Evolutionary conservation across 371 early-diverging fungal species (phyloP), one percentile per base, ranked within the genome.

Genomic region (Cokeromyces recurvatus): DNA sequence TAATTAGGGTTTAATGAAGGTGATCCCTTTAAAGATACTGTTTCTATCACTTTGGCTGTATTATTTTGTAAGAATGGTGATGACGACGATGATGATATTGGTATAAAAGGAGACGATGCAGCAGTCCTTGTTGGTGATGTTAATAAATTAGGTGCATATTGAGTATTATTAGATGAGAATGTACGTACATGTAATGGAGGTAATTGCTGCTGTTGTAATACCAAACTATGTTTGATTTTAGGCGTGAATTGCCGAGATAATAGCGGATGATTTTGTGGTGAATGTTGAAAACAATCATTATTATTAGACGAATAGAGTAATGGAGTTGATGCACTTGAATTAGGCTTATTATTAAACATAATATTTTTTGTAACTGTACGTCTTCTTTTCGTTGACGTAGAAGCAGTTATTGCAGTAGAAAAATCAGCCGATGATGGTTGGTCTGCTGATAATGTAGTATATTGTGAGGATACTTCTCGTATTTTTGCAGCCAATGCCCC

Each of bases 401-500:
- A 64, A 22, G 56, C 32, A 17, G 62, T 45, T 60, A 67, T 52
- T 32, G 47, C 51, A 24, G 57, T 44, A n/a, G n/a, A n/a, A 20
- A 65, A 60, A 29, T 69, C 70, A 15, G 66, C 63, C 21, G 45
- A 27, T 43, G 32, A 11, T 17, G 46, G 16, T 10, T 31, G 36
- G 20, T 6, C 20, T 29, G 45, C 17, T 36, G 35, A 14, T 34
- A 15, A 4, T 34, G 35, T 29, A 8, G 29, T 29, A 8, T 29
- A 53, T 10, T 55, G 51, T 17, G 42, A 45, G 1, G 59, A 53
- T 14, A 70, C 52, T 29, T 66, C 66, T 32, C 64, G 61, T 36
- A 66, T 64, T 47, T 66, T 70, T 14, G 66, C 66, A 32, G 66
- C 66, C 24, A 70, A 24, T 38, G 59, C 61, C 14, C 70, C 63